A percentile compares a stretch with the other conserved stretches of the same genome.
These are phyloP conservation scores for Nephelium lappaceum DNA, from an alignment of 345 rosid species.

Conservation along the genomic window DNA sequence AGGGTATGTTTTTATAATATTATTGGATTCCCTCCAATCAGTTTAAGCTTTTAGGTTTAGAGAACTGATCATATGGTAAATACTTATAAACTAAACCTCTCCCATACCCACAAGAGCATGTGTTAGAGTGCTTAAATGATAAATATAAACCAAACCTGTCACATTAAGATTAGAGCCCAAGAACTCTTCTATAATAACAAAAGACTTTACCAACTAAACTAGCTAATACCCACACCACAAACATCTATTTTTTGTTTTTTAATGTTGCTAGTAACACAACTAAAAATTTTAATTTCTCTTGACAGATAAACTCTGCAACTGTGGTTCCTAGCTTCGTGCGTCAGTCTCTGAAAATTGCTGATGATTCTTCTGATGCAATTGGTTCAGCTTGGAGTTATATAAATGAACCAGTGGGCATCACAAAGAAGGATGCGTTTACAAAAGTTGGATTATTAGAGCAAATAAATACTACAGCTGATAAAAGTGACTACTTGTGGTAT, in stretches of 20 bases:
- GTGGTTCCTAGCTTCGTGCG: constrained; percentile 49
- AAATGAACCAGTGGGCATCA: constrained; percentile 81
- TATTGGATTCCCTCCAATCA: not conserved
- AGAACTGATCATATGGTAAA: not conserved
- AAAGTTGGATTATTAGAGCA: constrained; percentile 82
- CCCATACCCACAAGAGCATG: too few species aligned
- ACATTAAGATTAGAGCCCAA: too few species aligned
- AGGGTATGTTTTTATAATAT: not conserved
- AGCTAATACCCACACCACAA: too few species aligned
- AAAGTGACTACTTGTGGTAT: constrained; percentile 93
- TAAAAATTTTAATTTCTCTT: constrained; percentile 10
- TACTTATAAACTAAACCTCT: too few species aligned
- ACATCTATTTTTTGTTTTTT: not conserved
- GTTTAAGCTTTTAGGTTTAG: not conserved
- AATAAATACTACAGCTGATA: constrained; percentile 83
- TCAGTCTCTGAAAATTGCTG: constrained; percentile 46
- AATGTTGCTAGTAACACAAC: constrained; percentile 3
- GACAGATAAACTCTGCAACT: constrained; percentile 76
- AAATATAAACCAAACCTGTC: too few species aligned
- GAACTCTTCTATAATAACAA: too few species aligned
- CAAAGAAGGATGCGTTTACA: constrained; percentile 59
- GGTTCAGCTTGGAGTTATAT: constrained; percentile 78
- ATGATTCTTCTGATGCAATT: constrained; percentile 45
- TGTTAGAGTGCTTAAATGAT: not conserved
- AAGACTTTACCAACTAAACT: not conserved